These are phyloP conservation scores for Mucor racemosus DNA, from an alignment of 371 early-diverging fungal genomes.

Conservation along the genomic window DNA sequence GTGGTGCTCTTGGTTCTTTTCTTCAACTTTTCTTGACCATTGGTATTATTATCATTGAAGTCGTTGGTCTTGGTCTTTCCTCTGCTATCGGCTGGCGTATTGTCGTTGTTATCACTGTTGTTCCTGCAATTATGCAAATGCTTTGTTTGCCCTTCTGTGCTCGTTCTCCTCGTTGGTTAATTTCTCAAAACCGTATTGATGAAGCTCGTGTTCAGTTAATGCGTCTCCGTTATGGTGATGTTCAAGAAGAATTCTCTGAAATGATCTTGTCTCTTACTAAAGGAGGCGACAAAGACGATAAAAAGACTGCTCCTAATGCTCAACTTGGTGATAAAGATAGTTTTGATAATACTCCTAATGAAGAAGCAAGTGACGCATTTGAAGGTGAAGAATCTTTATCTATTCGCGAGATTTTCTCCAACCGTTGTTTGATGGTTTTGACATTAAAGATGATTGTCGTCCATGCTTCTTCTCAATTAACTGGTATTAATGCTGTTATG, in stretches of 20 bases:
- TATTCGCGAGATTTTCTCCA: slow-evolving; percentile 39
- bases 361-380: slow-evolving; percentile 27
- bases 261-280: slow-evolving; percentile 54
- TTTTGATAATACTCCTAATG: slow-evolving; percentile 37
- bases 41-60: slow-evolving; percentile 74
- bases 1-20: slow-evolving; percentile 75
- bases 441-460: slow-evolving; percentile 66
- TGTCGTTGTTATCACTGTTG: slow-evolving; percentile 61
- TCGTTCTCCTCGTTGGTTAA: slow-evolving; percentile 78
- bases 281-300: slow-evolving; percentile 10
- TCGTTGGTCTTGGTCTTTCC: slow-evolving; percentile 62
- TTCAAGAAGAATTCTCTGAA: slow-evolving; percentile 66
- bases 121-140: slow-evolving; percentile 72
- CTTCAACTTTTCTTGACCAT: slow-evolving; percentile 83
- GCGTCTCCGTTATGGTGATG: slow-evolving; percentile 64
- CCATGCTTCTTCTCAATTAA: slow-evolving; percentile 56
- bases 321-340: slow-evolving; percentile 20
- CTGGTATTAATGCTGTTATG: slow-evolving; percentile 74
- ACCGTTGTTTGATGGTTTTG: slow-evolving; percentile 36
- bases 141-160: slow-evolving; percentile 73
- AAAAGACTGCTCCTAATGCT: slow-evolving; percentile 11
- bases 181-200: slow-evolving; percentile 59
- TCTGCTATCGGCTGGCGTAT: slow-evolving; percentile 73
- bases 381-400: slow-evolving; percentile 38
- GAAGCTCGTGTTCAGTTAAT: slow-evolving; percentile 64